These are phyloP conservation scores for Coemansia guatemalensis DNA, from an alignment of 192 early-diverging fungal genomes.

Conservation along the genomic window DNA sequence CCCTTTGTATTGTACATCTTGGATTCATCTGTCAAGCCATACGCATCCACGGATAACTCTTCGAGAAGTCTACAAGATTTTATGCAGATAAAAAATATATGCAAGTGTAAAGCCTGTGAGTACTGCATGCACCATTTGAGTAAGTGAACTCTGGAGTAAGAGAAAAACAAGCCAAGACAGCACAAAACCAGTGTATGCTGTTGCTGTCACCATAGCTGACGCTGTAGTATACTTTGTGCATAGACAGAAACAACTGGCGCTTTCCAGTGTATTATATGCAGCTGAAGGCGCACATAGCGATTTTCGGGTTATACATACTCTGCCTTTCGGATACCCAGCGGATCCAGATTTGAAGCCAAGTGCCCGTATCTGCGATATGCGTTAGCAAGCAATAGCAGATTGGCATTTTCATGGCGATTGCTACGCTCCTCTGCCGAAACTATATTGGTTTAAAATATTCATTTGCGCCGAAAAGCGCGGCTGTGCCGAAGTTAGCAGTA, in stretches of 20 bases:
- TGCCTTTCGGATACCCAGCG: conserved; percentile 64
- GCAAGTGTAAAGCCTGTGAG: background rate
- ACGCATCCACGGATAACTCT: conserved; percentile 61
- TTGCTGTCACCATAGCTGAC: background rate
- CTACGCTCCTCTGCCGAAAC: conserved; percentile 61
- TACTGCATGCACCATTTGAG: background rate
- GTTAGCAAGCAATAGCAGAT: conserved; percentile 77
- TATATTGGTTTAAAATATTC: conserved; percentile 1
- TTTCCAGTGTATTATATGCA: background rate
- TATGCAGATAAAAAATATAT: background rate
- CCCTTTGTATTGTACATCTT: conserved; percentile 35
- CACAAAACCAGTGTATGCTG: background rate
- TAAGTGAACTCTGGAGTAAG: background rate
- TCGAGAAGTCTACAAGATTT: conserved; percentile 36
- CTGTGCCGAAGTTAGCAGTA: background rate
- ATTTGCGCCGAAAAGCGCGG: background rate
- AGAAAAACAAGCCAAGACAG: background rate
- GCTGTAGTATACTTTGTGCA: background rate
- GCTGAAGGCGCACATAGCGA: background rate
- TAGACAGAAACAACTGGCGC: background rate
- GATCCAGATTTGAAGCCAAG: conserved; percentile 79
- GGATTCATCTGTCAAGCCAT: conserved; percentile 70
- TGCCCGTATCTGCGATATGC: conserved; percentile 84
- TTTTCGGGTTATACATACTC: conserved; percentile 39
- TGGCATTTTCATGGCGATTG: conserved; percentile 81